phyloP scores from a whole-genome alignment of 225 moss, liverwort and hornwort species.

The Antitrichia curtipendula region DNA sequence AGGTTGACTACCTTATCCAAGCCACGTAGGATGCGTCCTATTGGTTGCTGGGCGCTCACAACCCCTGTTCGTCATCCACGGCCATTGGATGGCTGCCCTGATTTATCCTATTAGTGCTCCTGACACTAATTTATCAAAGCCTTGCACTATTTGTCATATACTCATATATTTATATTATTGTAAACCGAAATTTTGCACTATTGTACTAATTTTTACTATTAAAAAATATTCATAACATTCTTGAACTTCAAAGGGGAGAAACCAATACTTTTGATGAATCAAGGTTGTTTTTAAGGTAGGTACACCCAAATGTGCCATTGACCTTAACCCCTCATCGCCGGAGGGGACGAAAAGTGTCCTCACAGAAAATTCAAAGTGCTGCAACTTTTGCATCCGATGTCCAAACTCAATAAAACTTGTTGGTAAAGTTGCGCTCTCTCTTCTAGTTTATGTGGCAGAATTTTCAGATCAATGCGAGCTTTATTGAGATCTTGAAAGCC shows the following conservation, averaged over 20 bases:
- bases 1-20: conserved; percentile 14
- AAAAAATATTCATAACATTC: not conserved
- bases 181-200: not conserved
- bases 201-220: not conserved
- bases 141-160: not conserved
- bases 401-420: too few relatives aligned
- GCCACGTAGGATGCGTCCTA: conserved; percentile 2
- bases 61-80: not conserved
- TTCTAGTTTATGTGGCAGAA: too few relatives aligned
- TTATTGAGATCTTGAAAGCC: too few relatives aligned
- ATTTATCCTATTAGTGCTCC: not conserved
- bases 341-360: too few relatives aligned
- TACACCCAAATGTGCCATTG: too few relatives aligned
- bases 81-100: not conserved
- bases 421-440: too few relatives aligned
- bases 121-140: not conserved
- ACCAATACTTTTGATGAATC: too few relatives aligned
- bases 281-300: not conserved
- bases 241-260: too few relatives aligned
- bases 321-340: too few relatives aligned
- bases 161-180: not conserved
- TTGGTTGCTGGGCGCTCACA: not conserved
- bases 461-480: too few relatives aligned
- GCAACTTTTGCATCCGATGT: too few relatives aligned
- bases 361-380: too few relatives aligned